Base-by-base conservation (phyloP, 2,329 filamentous ascomycete genomes). In the Aspergillus arachidicola region DNA sequence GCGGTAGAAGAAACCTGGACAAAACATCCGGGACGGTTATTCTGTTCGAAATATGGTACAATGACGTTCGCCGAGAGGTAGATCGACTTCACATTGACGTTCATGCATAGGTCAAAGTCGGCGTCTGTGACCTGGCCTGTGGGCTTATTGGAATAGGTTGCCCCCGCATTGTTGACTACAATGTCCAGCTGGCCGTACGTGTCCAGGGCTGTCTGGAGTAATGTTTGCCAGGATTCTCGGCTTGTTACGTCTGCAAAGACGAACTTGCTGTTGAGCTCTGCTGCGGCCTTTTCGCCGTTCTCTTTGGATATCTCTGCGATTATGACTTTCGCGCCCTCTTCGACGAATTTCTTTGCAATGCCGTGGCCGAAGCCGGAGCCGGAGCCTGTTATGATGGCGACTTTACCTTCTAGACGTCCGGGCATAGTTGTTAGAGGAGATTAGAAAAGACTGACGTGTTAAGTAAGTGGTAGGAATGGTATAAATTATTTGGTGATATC, bases 101-200 rank as follows among this genome's bases (percentile, higher is more conserved):
- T 70, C 63, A 80, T 75, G 59, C 78, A 75, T 36, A 69, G 69
- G 56, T 79, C 76, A 59, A 77, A 80, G 54, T 81, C 79, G 6
- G 69, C 72, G 34, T 80, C 73, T 0, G 78, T 79, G 21, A 80
- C 78, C 32, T 75, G 72, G 5, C 66, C 62, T 1, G 78, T 78
- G 4, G 78, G 73, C 67, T 77, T 77, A 63, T 78, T 78, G 58
- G 55, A 60, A 64, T 75, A 77, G 7, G 70, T 72, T 10, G 71
- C 73, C 9, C 81, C 81, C 1, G 80, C 80, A 68, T 82, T 82
- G 64, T 82, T 82, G 63, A 82, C 71, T 19, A 83, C 69, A 36
- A 80, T 76, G 67, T 82, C 77, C 19, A 83, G 69, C 9, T 67
- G 64, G 5, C 73, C 72, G 51, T 68, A 61, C 32, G 65, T 66